A percentile compares a stretch with the other conserved stretches of the same genome.
These are phyloP conservation scores for Triticum urartu DNA, from an alignment of 176 grass and related monocot genomes.

Conservation along the genomic window DNA sequence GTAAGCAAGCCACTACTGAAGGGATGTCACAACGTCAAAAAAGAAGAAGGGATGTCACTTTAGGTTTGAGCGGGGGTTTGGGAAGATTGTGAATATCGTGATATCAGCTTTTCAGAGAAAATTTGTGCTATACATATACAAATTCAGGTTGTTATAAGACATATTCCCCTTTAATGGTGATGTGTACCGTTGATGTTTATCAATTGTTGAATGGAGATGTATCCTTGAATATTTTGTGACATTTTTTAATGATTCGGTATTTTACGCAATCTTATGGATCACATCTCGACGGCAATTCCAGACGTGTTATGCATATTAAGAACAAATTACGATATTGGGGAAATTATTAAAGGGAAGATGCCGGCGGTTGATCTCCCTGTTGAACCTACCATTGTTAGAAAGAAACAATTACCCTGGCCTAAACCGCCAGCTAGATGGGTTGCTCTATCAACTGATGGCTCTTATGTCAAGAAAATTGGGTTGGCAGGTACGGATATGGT, in stretches of 20 bases:
- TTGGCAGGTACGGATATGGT: no score
- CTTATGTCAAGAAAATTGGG: no score
- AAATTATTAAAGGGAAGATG: no score
- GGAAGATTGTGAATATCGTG: not conserved
- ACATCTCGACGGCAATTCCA: not conserved
- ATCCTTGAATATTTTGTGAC: not conserved
- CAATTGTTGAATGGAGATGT: not conserved
- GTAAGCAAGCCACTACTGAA: not conserved
- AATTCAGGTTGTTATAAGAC: not conserved
- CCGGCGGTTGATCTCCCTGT: no score
- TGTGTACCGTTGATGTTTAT: not conserved
- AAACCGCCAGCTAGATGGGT: no score
- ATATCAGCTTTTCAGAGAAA: not conserved
- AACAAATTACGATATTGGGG: no score
- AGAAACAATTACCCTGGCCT: no score
- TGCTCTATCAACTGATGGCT: no score
- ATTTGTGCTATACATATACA: not conserved
- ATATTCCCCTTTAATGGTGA: not conserved
- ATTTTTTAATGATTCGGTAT: not conserved
- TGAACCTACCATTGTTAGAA: no score
- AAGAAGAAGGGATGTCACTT: not conserved
- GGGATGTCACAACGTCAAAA: not conserved
- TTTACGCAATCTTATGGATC: not conserved
- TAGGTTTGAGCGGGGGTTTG: not conserved
- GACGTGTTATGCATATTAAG: not conserved